Percentiles rank a stretch among this genome's conserved stretches.
phyloP scores from a whole-genome alignment of 83 land plant genomes.

The Picea abies region DNA sequence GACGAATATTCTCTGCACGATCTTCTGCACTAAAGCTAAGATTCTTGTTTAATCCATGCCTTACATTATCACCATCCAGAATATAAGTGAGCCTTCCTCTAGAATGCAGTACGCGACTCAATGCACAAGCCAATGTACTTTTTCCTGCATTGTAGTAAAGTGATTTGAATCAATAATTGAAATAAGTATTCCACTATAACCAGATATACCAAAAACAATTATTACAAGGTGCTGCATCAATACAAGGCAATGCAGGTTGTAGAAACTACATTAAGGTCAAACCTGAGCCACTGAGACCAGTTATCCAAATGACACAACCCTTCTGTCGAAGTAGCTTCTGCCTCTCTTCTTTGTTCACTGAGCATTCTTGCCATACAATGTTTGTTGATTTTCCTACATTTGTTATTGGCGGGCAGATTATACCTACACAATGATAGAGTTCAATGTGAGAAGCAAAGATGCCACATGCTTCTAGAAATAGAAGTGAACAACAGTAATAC shows the following conservation, averaged over 20 bases:
- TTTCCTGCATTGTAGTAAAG: slow-evolving; percentile 50
- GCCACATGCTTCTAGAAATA: no score
- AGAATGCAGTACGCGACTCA: slow-evolving; percentile 64
- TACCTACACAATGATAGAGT: no score
- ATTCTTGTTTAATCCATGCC: slow-evolving; percentile 84
- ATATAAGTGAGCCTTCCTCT: slow-evolving; percentile 82
- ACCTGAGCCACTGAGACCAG: slow-evolving; percentile 94
- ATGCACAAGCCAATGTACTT: slow-evolving; percentile 94
- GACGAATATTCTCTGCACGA: slow-evolving; percentile 88
- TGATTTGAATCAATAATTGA: not conserved
- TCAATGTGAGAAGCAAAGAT: no score
- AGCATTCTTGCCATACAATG: slow-evolving; percentile 78
- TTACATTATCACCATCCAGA: slow-evolving; percentile 86
- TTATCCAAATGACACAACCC: slow-evolving; percentile 87
- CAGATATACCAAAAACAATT: not conserved
- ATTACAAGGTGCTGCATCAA: not conserved
- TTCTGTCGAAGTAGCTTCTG: slow-evolving; percentile 65
- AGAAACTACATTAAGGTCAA: slow-evolving; percentile 13
- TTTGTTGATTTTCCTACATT: slow-evolving; percentile 47
- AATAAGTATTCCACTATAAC: slow-evolving; percentile 2
- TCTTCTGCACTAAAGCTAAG: slow-evolving; percentile 84
- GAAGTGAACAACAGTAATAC: no score
- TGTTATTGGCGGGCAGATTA: no score
- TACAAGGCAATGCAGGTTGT: not conserved
- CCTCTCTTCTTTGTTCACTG: slow-evolving; percentile 63